Evolutionary conservation across 2,329 filamentous ascomycete genomes (phyloP), one percentile per base, ranked within the genome.

Genomic region (Alternaria sp.): DNA sequence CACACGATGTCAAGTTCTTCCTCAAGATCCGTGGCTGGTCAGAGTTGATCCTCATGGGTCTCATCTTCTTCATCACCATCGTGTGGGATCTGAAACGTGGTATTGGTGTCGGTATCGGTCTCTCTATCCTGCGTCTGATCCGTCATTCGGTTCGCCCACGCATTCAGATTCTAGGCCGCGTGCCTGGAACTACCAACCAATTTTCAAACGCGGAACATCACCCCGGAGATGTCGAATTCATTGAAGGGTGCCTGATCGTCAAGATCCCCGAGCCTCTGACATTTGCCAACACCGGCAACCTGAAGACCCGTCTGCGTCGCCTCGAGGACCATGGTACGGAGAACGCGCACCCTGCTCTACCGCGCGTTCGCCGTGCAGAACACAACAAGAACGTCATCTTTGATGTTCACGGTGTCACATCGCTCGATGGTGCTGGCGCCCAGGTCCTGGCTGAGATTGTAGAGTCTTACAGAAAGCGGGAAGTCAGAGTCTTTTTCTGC

Each of bases 221-320:
- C 59, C 87, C 90, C 0, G 89, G 91, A 47, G 86, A 87, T 26
- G 85, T 98, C 4, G 95, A 98, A 77, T 94, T 97, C 73, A 87
- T 97, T 57, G 94, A 97, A 68, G 93, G 95, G 15, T 96, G 92
- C 64, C 84, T 99, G 10, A 97, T 99, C 64, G 93, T 98, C 73
- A 98, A 98, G 84, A 98, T 99, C 59, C 95, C 96, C 0, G 96
- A 99, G 77, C 96, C 96, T 0, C 84, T 99, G 54, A 98, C 95
- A 0, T 99, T 99, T 78, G 95, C 95, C 75, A 99, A 99, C 78
- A 98, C 96, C 0, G 96, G 94, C 50, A 92, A 96, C 70, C 84
- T 99, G 47, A 97, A 96, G 80, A 91, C 90, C 56, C 87, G 96
- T 5, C 85, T 99, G 11, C 86, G 91, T 6, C 85, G 96, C 7